These are phyloP conservation scores for Atalantia buxifolia DNA, from an alignment of 345 rosid species.

Conservation along the genomic window DNA sequence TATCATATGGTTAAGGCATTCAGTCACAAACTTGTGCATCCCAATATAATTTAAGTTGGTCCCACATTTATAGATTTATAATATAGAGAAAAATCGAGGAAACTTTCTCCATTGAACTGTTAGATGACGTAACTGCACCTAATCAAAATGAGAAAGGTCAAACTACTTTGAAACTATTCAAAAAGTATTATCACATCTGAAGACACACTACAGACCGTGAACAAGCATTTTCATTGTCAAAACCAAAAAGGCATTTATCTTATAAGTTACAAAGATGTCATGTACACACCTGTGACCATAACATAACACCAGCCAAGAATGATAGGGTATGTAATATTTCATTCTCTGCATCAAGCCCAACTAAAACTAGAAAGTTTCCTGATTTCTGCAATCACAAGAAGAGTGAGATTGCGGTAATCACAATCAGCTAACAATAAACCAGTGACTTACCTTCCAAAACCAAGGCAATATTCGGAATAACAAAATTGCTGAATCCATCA, in stretches of 20 bases:
- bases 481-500: constrained; percentile 93
- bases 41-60: too few relatives aligned
- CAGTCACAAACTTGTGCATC: background rate
- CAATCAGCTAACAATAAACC: background rate
- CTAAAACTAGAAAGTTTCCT: constrained; percentile 55
- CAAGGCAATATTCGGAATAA: constrained; percentile 86
- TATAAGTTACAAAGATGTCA: constrained; percentile 6
- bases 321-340: constrained; percentile 89
- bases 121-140: background rate
- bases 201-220: background rate
- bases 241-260: background rate
- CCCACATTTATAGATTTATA: background rate
- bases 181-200: background rate
- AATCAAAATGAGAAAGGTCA: background rate
- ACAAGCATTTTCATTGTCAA: background rate
- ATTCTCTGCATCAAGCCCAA: constrained; percentile 75
- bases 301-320: constrained; percentile 86
- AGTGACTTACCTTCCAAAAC: constrained; percentile 86
- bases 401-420: constrained; percentile 12
- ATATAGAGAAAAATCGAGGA: background rate
- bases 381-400: constrained; percentile 53
- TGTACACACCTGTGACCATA: constrained; percentile 84
- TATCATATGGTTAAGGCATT: background rate
- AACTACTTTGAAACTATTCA: background rate
- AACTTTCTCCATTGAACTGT: background rate